These are phyloP conservation scores for Aspergillus tamarii DNA, from an alignment of 2,329 filamentous ascomycete genomes.

Conservation along the genomic window DNA sequence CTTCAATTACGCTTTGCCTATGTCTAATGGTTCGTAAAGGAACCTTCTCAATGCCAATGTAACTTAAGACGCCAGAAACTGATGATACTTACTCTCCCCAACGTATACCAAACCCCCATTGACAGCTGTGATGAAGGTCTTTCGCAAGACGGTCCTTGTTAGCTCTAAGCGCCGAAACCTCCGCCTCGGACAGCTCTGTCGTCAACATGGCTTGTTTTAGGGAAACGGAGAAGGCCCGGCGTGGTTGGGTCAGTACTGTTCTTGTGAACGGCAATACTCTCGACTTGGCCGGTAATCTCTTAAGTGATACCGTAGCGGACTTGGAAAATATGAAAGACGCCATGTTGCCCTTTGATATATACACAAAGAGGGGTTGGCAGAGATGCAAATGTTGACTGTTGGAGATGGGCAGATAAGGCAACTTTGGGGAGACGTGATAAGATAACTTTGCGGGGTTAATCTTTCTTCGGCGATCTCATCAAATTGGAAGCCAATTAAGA, in stretches of 20 bases:
- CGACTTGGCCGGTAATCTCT: slow-evolving; percentile 8
- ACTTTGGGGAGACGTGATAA: slow-evolving; percentile 14
- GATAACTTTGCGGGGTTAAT: slow-evolving; percentile 14
- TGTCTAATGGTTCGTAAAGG: too few relatives aligned
- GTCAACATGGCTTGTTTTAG: slow-evolving; percentile 37
- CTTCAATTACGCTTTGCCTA: not conserved
- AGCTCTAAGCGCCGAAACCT: slow-evolving; percentile 59
- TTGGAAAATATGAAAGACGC: slow-evolving; percentile 4
- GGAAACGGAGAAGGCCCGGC: slow-evolving; percentile 19
- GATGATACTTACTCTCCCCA: slow-evolving; percentile 65
- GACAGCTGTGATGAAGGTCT: slow-evolving; percentile 66
- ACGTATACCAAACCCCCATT: slow-evolving; percentile 67
- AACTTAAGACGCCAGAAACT: not conserved
- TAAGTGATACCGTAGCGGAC: not conserved
- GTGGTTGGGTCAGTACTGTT: slow-evolving; percentile 7
- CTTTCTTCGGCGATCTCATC: slow-evolving; percentile 19
- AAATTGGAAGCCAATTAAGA: slow-evolving; percentile 15
- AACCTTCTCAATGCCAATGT: not conserved
- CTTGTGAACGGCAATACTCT: slow-evolving; percentile 1
- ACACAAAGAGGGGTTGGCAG: slow-evolving; percentile 1
- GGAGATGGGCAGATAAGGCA: slow-evolving; percentile 13
- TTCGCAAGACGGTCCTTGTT: slow-evolving; percentile 64
- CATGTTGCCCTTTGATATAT: slow-evolving; percentile 12
- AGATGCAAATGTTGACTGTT: not conserved
- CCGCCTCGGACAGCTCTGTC: slow-evolving; percentile 52